Evolutionary conservation across 148 eudicot species (phyloP).

Genomic region (Rhododendron henanense): DNA sequence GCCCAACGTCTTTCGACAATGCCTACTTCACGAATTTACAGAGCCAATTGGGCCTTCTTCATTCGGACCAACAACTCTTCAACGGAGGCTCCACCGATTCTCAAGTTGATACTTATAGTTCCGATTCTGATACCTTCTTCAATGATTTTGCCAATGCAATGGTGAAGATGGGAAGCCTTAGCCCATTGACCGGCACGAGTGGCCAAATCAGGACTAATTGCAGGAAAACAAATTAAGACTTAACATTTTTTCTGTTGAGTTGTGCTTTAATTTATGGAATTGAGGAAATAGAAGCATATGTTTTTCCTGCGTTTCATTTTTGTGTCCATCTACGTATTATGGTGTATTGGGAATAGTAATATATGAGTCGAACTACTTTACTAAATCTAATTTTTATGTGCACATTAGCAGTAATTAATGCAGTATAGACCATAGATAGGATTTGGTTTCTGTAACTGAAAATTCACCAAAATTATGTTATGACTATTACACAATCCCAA

Average conservation of each 20-base stretch:
- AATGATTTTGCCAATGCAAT: constrained; percentile 50
- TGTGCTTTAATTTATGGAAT: neutral
- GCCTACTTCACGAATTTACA: constrained; percentile 52
- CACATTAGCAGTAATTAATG: too few relatives aligned
- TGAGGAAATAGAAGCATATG: neutral
- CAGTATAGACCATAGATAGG: too few relatives aligned
- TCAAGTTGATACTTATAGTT: constrained; percentile 34
- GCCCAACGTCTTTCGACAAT: constrained; percentile 38
- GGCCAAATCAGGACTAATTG: constrained; percentile 66
- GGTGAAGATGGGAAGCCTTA: constrained; percentile 64
- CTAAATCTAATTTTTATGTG: too few relatives aligned
- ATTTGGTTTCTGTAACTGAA: too few relatives aligned
- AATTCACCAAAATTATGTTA: too few relatives aligned
- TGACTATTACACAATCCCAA: too few relatives aligned
- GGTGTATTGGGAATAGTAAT: too few relatives aligned
- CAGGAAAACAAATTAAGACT: constrained; percentile 34
- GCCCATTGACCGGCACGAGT: constrained; percentile 52
- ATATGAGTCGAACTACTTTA: too few relatives aligned
- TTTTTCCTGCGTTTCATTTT: neutral
- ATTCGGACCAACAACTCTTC: constrained; percentile 74
- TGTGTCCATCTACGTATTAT: too few relatives aligned
- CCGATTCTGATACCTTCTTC: constrained; percentile 28
- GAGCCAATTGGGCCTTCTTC: constrained; percentile 53
- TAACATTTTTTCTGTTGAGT: neutral
- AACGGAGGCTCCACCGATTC: constrained; percentile 55